These are phyloP conservation scores for Piedraia hortae DNA, from an alignment of 2,329 filamentous ascomycete species.

Conservation along the genomic window DNA sequence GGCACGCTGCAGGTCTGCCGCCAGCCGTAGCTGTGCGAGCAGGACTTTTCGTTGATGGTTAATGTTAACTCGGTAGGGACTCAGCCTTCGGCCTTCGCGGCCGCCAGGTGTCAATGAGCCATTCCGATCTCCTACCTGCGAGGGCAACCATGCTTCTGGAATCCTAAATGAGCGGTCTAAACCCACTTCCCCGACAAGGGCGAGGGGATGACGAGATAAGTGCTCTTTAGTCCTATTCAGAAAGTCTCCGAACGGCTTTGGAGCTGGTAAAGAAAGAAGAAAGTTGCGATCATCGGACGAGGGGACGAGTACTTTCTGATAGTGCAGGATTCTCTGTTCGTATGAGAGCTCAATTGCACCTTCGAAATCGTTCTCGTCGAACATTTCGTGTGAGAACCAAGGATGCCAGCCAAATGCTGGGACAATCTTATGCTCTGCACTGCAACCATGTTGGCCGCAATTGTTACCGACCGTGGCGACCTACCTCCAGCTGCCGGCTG, in stretches of 20 bases:
- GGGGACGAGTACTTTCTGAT: constrained; percentile 34
- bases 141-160: constrained; percentile 28
- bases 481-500: constrained; percentile 11
- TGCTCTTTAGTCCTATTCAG: constrained; percentile 27
- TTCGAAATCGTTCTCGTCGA: constrained; percentile 24
- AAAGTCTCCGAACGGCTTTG: constrained; percentile 30
- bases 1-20: constrained; percentile 35
- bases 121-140: constrained; percentile 16
- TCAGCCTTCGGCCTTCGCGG: constrained; percentile 39
- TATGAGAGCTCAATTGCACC: constrained; percentile 12
- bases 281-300: constrained; percentile 24
- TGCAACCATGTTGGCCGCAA: constrained; percentile 2
- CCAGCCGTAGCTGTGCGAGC: constrained; percentile 39
- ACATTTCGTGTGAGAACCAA: constrained; percentile 60
- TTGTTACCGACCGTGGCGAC: constrained; percentile 2
- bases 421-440: constrained; percentile 22
- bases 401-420: constrained; percentile 73
- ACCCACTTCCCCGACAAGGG: constrained; percentile 51
- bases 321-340: constrained; percentile 28
- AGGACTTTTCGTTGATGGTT: constrained; percentile 41
- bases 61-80: constrained; percentile 38
- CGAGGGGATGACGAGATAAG: constrained; percentile 29
- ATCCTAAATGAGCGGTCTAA: constrained; percentile 53
- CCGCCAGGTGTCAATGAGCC: constrained; percentile 35
- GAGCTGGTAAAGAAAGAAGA: constrained; percentile 28